A percentile compares a stretch with the other conserved stretches of the same genome.
These are phyloP conservation scores for Serendipita sp. DNA, from an alignment of 768 basidiomycete genomes.

Conservation along the genomic window DNA sequence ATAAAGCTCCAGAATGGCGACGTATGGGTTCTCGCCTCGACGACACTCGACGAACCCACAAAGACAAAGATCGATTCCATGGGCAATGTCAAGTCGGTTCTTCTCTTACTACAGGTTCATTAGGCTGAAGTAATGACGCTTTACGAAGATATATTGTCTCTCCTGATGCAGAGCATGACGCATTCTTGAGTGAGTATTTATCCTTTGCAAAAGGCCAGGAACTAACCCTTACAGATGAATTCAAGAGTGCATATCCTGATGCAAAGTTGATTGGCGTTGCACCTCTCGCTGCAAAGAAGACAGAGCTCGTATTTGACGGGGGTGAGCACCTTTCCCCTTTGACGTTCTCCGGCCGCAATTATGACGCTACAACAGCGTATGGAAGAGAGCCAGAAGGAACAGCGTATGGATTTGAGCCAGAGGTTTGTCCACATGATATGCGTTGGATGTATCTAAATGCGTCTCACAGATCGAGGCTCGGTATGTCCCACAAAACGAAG, in stretches of 20 bases:
- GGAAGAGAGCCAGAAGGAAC: constrained; percentile 47
- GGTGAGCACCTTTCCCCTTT: constrained; percentile 23
- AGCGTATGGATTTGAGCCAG: constrained; percentile 64
- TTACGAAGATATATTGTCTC: not conserved
- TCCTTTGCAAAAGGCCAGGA: not conserved
- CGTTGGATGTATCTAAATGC: not conserved
- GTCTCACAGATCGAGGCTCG: constrained; percentile 31
- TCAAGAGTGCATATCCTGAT: constrained; percentile 5
- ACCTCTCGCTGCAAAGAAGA: constrained; percentile 7
- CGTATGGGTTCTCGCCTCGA: constrained; percentile 4
- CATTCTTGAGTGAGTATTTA: not conserved
- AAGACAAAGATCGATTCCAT: not conserved
- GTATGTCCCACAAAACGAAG: constrained; percentile 16
- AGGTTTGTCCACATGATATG: constrained; percentile 22
- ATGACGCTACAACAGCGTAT: constrained; percentile 25
- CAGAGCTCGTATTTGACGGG: constrained; percentile 24
- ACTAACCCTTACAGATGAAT: not conserved
- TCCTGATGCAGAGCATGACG: not conserved
- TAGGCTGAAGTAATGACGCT: not conserved
- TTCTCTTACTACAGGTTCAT: not conserved
- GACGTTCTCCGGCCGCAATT: not conserved
- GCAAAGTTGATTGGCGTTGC: not conserved
- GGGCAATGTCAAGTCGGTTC: constrained; percentile 1
- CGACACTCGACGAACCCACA: not conserved
- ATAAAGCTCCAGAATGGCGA: constrained; percentile 15